A percentile compares a stretch with the other conserved stretches of the same genome.
These are phyloP conservation scores for Penicillium decumbens DNA, from an alignment of 2,329 filamentous ascomycete species.

Conservation along the genomic window DNA sequence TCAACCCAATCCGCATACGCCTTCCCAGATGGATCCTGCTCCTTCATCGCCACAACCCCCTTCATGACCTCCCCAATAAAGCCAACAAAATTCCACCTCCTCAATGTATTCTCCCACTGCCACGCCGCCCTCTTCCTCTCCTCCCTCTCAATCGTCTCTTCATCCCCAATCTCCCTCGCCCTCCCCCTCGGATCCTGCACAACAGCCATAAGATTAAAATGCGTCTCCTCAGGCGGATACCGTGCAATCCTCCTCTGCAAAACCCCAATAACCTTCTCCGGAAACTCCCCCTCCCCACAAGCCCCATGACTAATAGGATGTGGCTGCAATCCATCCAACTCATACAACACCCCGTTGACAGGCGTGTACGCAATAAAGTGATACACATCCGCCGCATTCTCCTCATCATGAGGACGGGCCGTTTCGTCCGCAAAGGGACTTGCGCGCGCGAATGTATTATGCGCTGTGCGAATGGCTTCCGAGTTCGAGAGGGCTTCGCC, in stretches of 20 bases:
- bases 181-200: conserved; percentile 73
- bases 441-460: conserved; percentile 84
- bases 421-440: conserved; percentile 94
- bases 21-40: conserved; percentile 54
- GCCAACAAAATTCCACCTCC: conserved; percentile 92
- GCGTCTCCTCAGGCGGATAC: conserved; percentile 82
- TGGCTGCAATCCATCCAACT: conserved; percentile 90
- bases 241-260: conserved; percentile 76
- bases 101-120: conserved; percentile 90
- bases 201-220: conserved; percentile 94
- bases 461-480: conserved; percentile 67
- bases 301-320: conserved; percentile 83
- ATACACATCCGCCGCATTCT: conserved; percentile 73
- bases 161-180: conserved; percentile 77
- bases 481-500: conserved; percentile 69
- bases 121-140: conserved; percentile 78
- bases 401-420: conserved; percentile 62
- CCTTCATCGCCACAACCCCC: conserved; percentile 71
- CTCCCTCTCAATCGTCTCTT: conserved; percentile 71
- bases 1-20: conserved; percentile 79
- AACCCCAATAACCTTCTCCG: conserved; percentile 77
- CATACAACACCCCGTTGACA: conserved; percentile 75
- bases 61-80: conserved; percentile 89
- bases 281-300: conserved; percentile 67
- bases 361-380: conserved; percentile 96